Evolutionary conservation across 1,139 yeast species (phyloP).

Genomic region (Nakaseomyces delphensis): DNA sequence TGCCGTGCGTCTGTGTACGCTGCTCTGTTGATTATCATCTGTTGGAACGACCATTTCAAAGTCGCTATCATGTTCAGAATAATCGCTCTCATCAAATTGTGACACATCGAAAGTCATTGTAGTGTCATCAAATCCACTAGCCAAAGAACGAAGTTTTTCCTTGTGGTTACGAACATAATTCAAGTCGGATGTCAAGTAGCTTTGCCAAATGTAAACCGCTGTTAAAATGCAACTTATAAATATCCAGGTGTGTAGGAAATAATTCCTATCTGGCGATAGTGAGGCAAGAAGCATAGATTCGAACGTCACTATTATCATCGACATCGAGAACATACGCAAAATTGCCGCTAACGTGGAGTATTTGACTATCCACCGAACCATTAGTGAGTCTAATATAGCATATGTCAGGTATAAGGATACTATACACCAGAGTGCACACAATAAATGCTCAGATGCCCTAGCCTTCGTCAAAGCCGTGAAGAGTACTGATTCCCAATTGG

Average conservation of each 20-base stretch:
- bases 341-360: constrained; percentile 85
- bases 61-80: neutral
- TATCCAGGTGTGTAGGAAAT: constrained; percentile 86
- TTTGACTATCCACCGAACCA: constrained; percentile 89
- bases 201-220: constrained; percentile 74
- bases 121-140: neutral
- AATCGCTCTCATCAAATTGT: neutral
- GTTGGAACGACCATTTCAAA: neutral
- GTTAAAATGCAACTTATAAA: constrained; percentile 79
- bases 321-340: constrained; percentile 73
- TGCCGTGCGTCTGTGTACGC: neutral
- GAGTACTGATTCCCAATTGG: constrained; percentile 11
- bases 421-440: constrained; percentile 72
- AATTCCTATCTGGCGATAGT: constrained; percentile 45
- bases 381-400: constrained; percentile 77
- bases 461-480: constrained; percentile 42
- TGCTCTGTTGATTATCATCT: neutral
- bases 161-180: constrained; percentile 42
- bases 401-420: constrained; percentile 81
- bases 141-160: constrained; percentile 10
- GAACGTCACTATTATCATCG: constrained; percentile 59
- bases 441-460: constrained; percentile 58
- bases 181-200: constrained; percentile 79
- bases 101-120: neutral
- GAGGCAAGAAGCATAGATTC: constrained; percentile 62